Conservation (phyloP, 768 basidiomycete species). For the Leccinum olivaceopallidum region DNA sequence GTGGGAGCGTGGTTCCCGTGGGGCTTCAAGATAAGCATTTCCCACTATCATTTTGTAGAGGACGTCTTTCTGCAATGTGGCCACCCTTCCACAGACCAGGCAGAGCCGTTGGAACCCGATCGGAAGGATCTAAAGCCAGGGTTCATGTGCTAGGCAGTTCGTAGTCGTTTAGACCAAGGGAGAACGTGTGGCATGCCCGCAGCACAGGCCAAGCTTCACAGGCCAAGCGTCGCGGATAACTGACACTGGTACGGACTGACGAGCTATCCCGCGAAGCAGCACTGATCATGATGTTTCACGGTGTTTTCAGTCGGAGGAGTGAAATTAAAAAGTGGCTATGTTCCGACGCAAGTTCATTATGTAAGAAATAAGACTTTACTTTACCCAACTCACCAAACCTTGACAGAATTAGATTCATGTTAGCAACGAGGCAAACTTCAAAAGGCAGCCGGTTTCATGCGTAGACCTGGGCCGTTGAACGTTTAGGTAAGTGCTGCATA, state of each 20-base stretch:
- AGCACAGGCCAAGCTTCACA: background rate
- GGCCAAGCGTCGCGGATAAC: background rate
- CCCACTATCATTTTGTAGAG: background rate
- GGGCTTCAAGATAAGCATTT: background rate
- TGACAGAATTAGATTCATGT: background rate
- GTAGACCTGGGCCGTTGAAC: background rate
- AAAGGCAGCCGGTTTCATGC: background rate
- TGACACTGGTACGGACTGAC: background rate
- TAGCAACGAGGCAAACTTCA: background rate
- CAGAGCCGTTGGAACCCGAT: slow-evolving; percentile 9
- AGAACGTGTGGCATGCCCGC: background rate
- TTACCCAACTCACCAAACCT: background rate
- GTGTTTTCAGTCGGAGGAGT: background rate
- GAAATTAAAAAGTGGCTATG: background rate
- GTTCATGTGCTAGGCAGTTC: background rate
- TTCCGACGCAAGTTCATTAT: no score
- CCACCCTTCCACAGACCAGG: slow-evolving; percentile 12
- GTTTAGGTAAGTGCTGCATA: background rate
- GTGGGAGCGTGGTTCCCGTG: background rate
- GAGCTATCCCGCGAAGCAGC: background rate
- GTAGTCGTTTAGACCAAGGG: background rate
- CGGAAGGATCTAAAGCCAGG: background rate
- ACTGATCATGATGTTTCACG: background rate
- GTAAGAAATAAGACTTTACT: no score
- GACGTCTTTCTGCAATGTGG: slow-evolving; percentile 8